Base-by-base conservation (phyloP, 306 rosid species). In the Lathyrus sativus region DNA sequence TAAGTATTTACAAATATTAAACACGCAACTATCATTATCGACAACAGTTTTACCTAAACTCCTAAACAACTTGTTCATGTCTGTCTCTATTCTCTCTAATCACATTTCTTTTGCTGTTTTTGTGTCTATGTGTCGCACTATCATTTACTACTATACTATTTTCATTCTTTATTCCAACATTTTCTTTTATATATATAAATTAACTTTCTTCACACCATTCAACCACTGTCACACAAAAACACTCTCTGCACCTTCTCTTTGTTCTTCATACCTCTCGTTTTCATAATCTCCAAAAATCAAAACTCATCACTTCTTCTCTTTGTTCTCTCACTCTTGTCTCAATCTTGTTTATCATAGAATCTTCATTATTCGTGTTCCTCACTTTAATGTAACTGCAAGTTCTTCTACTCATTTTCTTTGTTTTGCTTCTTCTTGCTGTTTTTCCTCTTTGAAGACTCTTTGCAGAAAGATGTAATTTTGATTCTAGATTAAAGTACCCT, bases 401-500 rank as follows among this genome's bases (percentile, higher is more conserved):
- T 15, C 24, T 22, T 22, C 24, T 22, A 22, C 24, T 22, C 59
- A 29, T 11, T 28, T 66, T 37, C 62, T 79, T 17, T 60, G 44
- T 22, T 72, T 46, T 41, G 43, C 57, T 81, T 67, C 66, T 43
- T 63, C 46, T 58, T 42, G 55, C 14, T 78, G 1, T 37, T 43
- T 11, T 61, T 42, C 41, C 42, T 9, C 14, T 61, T 60, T 2
- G 1, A 29, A 39, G 60, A 7, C 4, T 57, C 68, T 73, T 68
- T 56, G 76, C 73, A 29, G 56, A 71, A 83, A 72, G 80, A 89
- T 89, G 98, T 89, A 83, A 92, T 50, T 71, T 80, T 63, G 83
- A 55, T 76, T 65, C 43, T 18, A 17, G 62, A 51, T 78, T 73
- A 53, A 67, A 53, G 0, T 61, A 73, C 75, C 78, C 75, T 67